Evolutionary conservation across 345 rosid species (phyloP).

Genomic region (Hirschfeldia incana): DNA sequence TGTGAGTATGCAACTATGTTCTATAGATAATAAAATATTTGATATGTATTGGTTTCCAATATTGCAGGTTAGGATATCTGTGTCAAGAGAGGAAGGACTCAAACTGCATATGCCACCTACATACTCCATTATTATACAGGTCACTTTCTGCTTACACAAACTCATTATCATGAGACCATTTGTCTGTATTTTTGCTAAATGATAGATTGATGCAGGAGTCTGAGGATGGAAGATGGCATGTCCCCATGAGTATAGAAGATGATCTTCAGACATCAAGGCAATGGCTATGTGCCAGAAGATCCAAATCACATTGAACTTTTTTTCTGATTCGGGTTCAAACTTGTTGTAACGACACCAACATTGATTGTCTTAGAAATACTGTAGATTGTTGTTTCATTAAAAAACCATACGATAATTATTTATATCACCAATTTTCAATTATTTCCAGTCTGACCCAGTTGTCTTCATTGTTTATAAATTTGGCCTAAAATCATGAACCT

Average conservation of each 20-base stretch:
- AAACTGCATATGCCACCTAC: conserved; percentile 84
- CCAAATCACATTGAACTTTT: too few relatives aligned
- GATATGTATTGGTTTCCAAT: background rate
- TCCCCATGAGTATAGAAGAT: conserved; percentile 59
- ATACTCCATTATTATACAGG: conserved; percentile 94
- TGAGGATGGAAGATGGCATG: conserved; percentile 65
- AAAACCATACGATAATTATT: too few relatives aligned
- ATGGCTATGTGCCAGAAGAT: too few relatives aligned
- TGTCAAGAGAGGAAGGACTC: conserved; percentile 47
- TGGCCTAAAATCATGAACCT: background rate
- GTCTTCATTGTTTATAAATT: background rate
- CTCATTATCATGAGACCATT: background rate
- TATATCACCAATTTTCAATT: too few relatives aligned
- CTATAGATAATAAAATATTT: background rate
- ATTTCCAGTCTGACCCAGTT: too few relatives aligned
- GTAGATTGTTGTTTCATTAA: too few relatives aligned
- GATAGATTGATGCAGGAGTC: conserved; percentile 60
- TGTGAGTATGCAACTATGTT: too few relatives aligned
- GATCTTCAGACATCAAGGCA: too few relatives aligned
- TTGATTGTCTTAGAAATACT: too few relatives aligned
- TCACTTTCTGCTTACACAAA: conserved; percentile 22
- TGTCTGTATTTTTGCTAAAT: background rate
- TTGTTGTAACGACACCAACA: too few relatives aligned
- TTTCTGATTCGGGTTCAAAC: too few relatives aligned
- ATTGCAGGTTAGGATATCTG: conserved; percentile 65